These are phyloP conservation scores for Kodamaea sp. DNA, from an alignment of 1,139 yeast species.

Conservation along the genomic window DNA sequence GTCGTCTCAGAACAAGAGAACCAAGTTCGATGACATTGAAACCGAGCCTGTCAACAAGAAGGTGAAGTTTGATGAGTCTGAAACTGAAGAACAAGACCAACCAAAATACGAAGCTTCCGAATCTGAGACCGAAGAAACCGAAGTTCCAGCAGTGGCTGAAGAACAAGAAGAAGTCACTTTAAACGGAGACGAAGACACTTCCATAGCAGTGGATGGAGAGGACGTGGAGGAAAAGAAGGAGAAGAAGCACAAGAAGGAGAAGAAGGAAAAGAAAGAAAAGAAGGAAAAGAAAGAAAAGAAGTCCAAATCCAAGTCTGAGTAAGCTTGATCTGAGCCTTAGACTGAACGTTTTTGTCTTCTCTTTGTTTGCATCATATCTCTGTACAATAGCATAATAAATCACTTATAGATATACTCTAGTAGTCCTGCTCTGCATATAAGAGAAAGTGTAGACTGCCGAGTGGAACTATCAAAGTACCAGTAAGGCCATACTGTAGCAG, in stretches of 20 bases:
- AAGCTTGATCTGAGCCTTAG: too few relatives aligned
- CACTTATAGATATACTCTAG: too few relatives aligned
- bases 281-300: conserved; percentile 30
- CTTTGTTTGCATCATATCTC: conserved; percentile 4
- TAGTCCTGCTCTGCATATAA: too few relatives aligned
- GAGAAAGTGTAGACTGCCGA: too few relatives aligned
- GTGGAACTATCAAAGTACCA: too few relatives aligned
- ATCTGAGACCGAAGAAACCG: conserved; percentile 14
- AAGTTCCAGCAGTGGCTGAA: conserved; percentile 11
- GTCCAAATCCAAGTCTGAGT: conserved; percentile 11
- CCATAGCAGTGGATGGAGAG: conserved; percentile 13
- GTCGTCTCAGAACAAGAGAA: conserved; percentile 22
- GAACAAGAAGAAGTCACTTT: conserved; percentile 17
- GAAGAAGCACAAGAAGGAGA: conserved; percentile 19
- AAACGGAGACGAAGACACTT: conserved; percentile 16
- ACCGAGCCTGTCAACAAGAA: conserved; percentile 21
- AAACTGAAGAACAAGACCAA: conserved; percentile 11
- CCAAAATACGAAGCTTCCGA: conserved; percentile 5
- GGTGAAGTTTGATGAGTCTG: conserved; percentile 32
- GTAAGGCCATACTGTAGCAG: too few relatives aligned
- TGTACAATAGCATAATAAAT: background rate
- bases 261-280: conserved; percentile 34
- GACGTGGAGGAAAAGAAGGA: conserved; percentile 22
- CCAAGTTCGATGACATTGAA: conserved; percentile 24
- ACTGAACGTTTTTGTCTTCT: too few relatives aligned